These are phyloP conservation scores for Leccinum colubrinum DNA, from an alignment of 1,284 basidiomycete genomes.

Conservation along the genomic window DNA sequence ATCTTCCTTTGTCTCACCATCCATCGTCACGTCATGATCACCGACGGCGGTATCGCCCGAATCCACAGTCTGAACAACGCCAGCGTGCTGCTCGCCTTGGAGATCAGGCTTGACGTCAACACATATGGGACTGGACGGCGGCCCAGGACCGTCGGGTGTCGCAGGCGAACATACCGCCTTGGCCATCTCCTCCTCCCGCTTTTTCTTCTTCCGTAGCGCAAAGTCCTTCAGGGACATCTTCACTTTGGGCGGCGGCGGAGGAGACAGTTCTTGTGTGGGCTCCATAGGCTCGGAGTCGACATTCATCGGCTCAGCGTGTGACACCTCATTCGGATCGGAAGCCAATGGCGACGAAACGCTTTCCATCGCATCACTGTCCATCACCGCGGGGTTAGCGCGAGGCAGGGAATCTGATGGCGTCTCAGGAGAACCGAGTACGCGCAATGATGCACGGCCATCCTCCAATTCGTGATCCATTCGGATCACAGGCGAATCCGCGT, in stretches of 20 bases:
- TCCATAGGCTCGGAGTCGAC: slow-evolving; percentile 10
- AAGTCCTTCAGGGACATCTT: slow-evolving; percentile 52
- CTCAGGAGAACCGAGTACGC: slow-evolving; percentile 6
- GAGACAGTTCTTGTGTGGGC: slow-evolving; percentile 17
- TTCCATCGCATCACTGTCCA: not conserved
- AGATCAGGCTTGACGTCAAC: slow-evolving; percentile 17
- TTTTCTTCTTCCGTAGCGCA: slow-evolving; percentile 44
- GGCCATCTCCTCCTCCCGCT: slow-evolving; percentile 39
- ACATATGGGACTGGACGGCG: slow-evolving; percentile 22
- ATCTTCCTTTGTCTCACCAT: slow-evolving; percentile 2
- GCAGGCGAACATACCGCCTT: slow-evolving; percentile 27
- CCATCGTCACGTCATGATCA: slow-evolving; percentile 13
- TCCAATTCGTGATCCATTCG: not conserved
- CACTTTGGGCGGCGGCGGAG: slow-evolving; percentile 19
- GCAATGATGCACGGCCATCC: not conserved
- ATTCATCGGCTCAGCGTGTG: slow-evolving; percentile 9
- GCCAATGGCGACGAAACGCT: not conserved
- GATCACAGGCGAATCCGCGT: not conserved
- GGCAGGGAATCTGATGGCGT: not conserved
- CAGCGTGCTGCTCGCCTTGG: slow-evolving; percentile 4
- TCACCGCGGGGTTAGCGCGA: not conserved
- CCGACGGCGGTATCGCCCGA: slow-evolving; percentile 1
- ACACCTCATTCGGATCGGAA: slow-evolving; percentile 4
- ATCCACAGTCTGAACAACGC: not conserved
- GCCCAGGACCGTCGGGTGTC: slow-evolving; percentile 12